Evolutionary conservation across 805 yeast genomes (phyloP).

Genomic region (Blastobotrys robertii): DNA sequence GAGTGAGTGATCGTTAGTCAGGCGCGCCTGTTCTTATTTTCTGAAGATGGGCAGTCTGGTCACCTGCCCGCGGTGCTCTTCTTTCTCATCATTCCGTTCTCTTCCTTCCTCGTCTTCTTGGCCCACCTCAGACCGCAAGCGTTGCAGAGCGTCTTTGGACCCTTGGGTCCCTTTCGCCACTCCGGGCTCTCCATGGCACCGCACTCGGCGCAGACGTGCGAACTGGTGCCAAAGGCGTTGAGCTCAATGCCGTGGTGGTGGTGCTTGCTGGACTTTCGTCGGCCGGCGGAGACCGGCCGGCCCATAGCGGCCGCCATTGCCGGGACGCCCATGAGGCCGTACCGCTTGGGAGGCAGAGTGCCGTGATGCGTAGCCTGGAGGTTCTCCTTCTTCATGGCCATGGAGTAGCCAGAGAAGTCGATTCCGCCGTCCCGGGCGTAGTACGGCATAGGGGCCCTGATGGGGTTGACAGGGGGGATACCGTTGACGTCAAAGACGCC

Average conservation of each 20-base stretch:
- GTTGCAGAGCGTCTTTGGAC: constrained; percentile 74
- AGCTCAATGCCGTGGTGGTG: constrained; percentile 3
- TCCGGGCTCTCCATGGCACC: constrained; percentile 73
- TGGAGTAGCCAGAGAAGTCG: constrained; percentile 14
- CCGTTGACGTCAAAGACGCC: constrained; percentile 8
- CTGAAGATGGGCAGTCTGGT: too few species aligned
- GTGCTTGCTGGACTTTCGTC: constrained; percentile 4
- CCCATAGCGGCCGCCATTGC: not conserved
- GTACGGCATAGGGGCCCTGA: constrained; percentile 4
- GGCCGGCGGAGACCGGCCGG: not conserved
- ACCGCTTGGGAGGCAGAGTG: constrained; percentile 1
- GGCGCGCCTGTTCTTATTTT: too few species aligned
- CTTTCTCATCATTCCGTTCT: not conserved
- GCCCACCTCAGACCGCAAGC: constrained; percentile 75
- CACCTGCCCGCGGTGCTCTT: too few species aligned
- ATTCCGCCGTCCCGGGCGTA: constrained; percentile 6
- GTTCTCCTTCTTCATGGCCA: constrained; percentile 6
- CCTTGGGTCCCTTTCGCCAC: constrained; percentile 88
- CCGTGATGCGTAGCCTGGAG: constrained; percentile 1
- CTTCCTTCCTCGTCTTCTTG: constrained; percentile 22
- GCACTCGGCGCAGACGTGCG: constrained; percentile 53
- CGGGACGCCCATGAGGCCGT: too few species aligned
- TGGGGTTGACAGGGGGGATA: not conserved
- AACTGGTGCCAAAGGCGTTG: not conserved
- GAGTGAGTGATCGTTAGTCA: too few species aligned